Base-by-base conservation (phyloP, 2,329 filamentous ascomycete genomes). In the Phyllosticta citrichinensis region DNA sequence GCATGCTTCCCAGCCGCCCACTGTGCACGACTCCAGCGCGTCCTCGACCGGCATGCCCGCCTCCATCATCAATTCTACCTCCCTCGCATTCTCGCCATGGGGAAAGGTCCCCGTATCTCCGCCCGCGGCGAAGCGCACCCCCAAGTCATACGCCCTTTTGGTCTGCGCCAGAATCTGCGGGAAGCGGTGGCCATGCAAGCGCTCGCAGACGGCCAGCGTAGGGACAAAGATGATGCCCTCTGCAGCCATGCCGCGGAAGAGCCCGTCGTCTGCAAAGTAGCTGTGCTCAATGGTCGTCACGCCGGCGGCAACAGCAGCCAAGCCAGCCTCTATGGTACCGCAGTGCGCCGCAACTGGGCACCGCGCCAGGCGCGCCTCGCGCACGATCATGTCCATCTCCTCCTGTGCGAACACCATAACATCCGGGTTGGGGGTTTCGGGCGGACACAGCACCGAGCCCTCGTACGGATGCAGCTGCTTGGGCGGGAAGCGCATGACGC, bases 1-100 rank as follows among this genome's bases (percentile, higher is more conserved):
- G 63, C 82, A 84, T 6, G 80, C 75, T 62, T 82, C 76, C 81
- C 81, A 84, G 0, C 82, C 82, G 22, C 76, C 76, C 2, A 83
- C 64, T 5, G 78, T 83, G 14, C 75, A 77, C 4, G 79, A 76
- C 60, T 78, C 75, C 30, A 84, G 68, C 0, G 80, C 77, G 52
- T 83, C 79, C 25, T 73, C 75, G 0, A 82, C 62, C 0, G 79
- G 77, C 1, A 84, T 69, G 0, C 81, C 81, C 5, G 80, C 78
- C 51, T 79, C 71, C 0, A 78, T 66, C 73, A 84, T 74, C n/a
- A 84, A 69, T 67, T 84, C 81, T 62, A 83, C 65, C 67, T 84
- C 81, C 3, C 81, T 67, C 0, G 69, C 77, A 58, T 80, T 80
- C 17, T 82, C 74, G 0, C 81, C 81, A 60, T 84, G 81, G 2